These are phyloP conservation scores for Ophiobolus disseminans DNA, from an alignment of 2,329 filamentous ascomycete genomes.

Conservation along the genomic window DNA sequence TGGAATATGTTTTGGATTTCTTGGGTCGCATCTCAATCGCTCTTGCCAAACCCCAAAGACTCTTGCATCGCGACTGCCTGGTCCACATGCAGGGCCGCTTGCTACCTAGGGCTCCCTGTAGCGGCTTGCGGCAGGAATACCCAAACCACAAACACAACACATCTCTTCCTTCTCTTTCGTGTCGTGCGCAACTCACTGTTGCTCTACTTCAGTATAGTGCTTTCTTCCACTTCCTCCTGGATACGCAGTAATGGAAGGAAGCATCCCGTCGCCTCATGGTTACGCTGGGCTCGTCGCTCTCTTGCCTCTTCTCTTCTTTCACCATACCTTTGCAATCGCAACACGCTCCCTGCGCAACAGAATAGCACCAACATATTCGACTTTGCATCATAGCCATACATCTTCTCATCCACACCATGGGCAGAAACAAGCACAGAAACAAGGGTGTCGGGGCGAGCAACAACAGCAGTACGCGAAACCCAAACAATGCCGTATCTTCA, in stretches of 20 bases:
- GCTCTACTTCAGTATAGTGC: not conserved
- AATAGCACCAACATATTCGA: slow-evolving; percentile 30
- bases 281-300: not conserved
- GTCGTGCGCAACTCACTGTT: no score
- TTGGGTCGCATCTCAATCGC: no score
- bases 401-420: slow-evolving; percentile 27
- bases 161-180: not conserved
- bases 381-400: slow-evolving; percentile 31
- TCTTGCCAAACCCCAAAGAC: no score
- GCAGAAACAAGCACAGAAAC: slow-evolving; percentile 18
- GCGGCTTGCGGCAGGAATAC: slow-evolving; percentile 4
- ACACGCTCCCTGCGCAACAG: slow-evolving; percentile 29
- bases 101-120: slow-evolving; percentile 5
- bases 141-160: slow-evolving; percentile 1
- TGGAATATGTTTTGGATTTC: no score
- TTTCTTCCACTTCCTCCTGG: not conserved
- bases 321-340: slow-evolving; percentile 18
- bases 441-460: slow-evolving; percentile 6
- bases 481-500: not conserved
- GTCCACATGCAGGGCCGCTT: not conserved
- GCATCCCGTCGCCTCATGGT: not conserved
- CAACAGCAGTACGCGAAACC: slow-evolving; percentile 3
- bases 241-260: slow-evolving; percentile 14
- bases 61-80: not conserved
- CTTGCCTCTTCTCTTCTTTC: slow-evolving; percentile 2